Percentiles rank a stretch among this genome's conserved stretches.
phyloP scores from a whole-genome alignment of 306 rosid species.

The Vigna angularis region DNA sequence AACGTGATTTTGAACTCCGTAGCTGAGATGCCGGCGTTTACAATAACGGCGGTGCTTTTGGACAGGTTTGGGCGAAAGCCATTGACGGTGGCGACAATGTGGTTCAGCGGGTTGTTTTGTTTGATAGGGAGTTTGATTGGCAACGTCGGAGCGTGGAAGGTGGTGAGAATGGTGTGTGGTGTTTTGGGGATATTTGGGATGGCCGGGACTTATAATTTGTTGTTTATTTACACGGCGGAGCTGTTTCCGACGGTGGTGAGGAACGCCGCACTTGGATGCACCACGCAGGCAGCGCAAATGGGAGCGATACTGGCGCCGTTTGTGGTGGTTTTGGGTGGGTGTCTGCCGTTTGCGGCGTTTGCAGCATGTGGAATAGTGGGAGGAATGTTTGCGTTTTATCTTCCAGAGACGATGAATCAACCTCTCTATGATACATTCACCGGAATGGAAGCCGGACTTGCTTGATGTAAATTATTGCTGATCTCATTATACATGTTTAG shows the following conservation, averaged over 20 bases:
- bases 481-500: neutral
- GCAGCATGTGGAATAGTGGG: conserved; percentile 70
- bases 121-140: conserved; percentile 57
- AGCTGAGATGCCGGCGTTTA: conserved; percentile 89
- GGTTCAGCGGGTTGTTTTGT: conserved; percentile 90
- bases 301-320: conserved; percentile 89
- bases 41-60: conserved; percentile 69
- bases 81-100: conserved; percentile 66
- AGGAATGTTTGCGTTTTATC: conserved; percentile 71
- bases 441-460: conserved; percentile 59
- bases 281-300: conserved; percentile 80
- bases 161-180: conserved; percentile 70
- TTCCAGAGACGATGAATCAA: conserved; percentile 84
- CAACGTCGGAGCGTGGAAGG: conserved; percentile 58
- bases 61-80: conserved; percentile 71
- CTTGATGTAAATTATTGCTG: neutral
- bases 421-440: conserved; percentile 83
- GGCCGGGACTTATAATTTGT: conserved; percentile 87
- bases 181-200: conserved; percentile 84
- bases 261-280: conserved; percentile 78
- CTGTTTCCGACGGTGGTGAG: conserved; percentile 92
- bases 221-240: conserved; percentile 84
- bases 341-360: conserved; percentile 74
- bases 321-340: conserved; percentile 84
- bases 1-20: conserved; percentile 75